Base-by-base conservation (phyloP, 768 basidiomycete genomes). In the Amanita pseudoporphyria region DNA sequence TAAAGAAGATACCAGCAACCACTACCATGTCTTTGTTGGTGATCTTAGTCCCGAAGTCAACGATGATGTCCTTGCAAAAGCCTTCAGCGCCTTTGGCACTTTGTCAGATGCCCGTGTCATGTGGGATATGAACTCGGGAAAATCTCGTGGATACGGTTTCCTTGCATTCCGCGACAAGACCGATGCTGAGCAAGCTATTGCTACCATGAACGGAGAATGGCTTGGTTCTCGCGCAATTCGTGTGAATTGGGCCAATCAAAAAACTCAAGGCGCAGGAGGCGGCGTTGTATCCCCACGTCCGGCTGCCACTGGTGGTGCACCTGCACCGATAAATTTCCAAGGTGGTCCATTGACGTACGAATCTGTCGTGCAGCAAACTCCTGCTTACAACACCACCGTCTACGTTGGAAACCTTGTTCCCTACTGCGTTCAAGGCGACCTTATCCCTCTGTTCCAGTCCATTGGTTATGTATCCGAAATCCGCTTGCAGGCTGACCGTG, bases 91-190 rank as follows among this genome's bases (percentile, higher is more conserved):
- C 33, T 99, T 99, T 64, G 94, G 93, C 28, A 87, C 87, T 53
- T 77, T 99, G 70, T 94, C 91, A 45, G 96, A 99, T 67, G 95
- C 95, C 44, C 82, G 96, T 30, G 96, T 98, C 53, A 98, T 98
- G 95, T 98, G 95, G 95, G 96, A 99, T 66, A 97, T 98, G 92
- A 96, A 94, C 70, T 95, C 94, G 47, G 96, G 96, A 54, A 97
- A 98, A 72, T 91, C 87, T 61, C 86, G 95, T 60, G 95, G 95
- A 36, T 97, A 98, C 63, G 94, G 95, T 45, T 98, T 98, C 78
- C 79, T 98, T 56, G 94, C 95, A 2, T 98, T 97, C 79, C 80
- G 95, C 60, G 96, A 99, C 74, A 94, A 95, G 71, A 91, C 95
- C 46, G 96, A 99, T 60, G 96, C 96, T 28, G 96, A 99, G 66